Evolutionary conservation across 495 filamentous ascomycete genomes (phyloP), one percentile per base, ranked within the genome.

Genomic region (Aspergillus affinis): DNA sequence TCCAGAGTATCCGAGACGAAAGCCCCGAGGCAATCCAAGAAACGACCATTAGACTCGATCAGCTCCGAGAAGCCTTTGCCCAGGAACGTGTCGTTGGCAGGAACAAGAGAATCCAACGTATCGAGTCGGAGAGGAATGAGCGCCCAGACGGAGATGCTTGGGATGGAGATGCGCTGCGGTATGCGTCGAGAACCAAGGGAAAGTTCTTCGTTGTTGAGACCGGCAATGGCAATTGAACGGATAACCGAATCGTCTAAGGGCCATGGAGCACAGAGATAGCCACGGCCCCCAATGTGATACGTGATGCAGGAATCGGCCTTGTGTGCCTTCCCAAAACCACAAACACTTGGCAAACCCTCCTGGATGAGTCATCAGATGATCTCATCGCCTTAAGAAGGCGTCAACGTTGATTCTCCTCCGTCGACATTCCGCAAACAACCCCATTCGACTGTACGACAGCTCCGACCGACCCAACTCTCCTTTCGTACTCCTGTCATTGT

Each of bases 1-100:
- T 98, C 32, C 78, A 82, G 46, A 85, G 85, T 54, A 88, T 99
- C 54, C 83, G 91, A 29, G 95, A 98, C 72, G 92, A 98, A 74
- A 92, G 78, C 10, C 59, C 66, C 3, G 72, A 77, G 30, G 84
- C 80, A 3, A 66, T 79, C 56, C 72, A 78, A 63, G 85, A 86
- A 62, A 73, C 69, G 23, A 82, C 79, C 29, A 81, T 88, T 54
- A 78, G 78, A 2, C 46, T 85, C 58, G 77, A 81, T 13, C 69
- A 69, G 20, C 69, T 86, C n/a, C 75, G 71, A 60, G 78, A 81
- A 44, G 81, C 79, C 7, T 66, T 88, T 30, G 74, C 73, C 1
- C 72, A 80, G 65, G 86, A 88, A 67, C 73, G 76, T 52, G 73
- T 80, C 3, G 72, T 81, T 51, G 85, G 85, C 32, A 81, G 72